A percentile compares a stretch with the other conserved stretches of the same genome.
phyloP scores from a whole-genome alignment of 2,329 filamentous ascomycete genomes.

The Phialophora expanda region DNA sequence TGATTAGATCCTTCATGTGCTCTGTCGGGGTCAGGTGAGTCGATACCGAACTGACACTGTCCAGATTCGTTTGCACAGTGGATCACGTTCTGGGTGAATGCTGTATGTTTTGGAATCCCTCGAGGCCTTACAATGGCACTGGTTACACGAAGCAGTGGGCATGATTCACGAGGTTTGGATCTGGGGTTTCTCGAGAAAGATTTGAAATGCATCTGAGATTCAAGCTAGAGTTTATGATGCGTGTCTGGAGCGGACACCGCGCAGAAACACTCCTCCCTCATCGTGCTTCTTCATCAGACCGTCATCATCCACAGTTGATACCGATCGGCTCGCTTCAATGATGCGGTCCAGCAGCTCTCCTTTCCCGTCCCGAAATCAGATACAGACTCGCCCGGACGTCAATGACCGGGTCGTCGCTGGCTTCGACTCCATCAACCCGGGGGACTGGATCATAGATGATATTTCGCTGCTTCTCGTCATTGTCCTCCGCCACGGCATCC shows the following conservation, averaged over 20 bases:
- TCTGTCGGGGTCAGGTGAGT: neutral
- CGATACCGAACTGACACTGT: neutral
- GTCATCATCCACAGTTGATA: neutral
- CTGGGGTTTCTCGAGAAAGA: neutral
- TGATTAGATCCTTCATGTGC: neutral
- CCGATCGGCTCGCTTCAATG: slow-evolving; percentile 8
- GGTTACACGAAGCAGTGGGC: neutral
- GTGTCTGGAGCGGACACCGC: neutral
- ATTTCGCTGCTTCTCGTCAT: slow-evolving; percentile 55
- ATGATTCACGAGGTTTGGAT: neutral
- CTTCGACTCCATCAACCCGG: slow-evolving; percentile 59
- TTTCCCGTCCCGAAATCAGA: slow-evolving; percentile 60
- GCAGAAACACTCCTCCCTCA: neutral
- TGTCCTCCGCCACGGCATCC: slow-evolving; percentile 46
- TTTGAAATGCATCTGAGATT: neutral
- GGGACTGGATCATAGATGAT: slow-evolving; percentile 66
- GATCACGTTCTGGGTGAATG: neutral
- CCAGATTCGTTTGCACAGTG: neutral
- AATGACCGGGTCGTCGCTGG: slow-evolving; percentile 61
- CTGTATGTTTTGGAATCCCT: neutral
- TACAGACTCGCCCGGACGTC: slow-evolving; percentile 63
- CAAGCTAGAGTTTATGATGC: neutral
- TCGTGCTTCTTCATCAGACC: neutral
- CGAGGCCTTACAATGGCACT: neutral
- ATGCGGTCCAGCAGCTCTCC: slow-evolving; percentile 51